Conservation (phyloP, 441 rosid species). For the Kokia cookei region DNA sequence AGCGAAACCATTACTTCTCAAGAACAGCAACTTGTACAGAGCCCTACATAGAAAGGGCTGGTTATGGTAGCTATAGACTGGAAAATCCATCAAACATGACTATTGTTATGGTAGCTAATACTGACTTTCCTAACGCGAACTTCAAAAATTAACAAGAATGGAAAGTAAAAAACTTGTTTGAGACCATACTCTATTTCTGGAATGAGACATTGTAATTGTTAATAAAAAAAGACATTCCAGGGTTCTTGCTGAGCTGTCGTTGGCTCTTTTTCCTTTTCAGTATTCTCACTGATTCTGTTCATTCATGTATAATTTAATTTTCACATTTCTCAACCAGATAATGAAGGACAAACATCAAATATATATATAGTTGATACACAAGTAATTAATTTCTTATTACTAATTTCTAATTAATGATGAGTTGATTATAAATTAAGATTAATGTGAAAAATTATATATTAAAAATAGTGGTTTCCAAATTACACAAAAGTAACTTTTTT, state of each 20-base stretch:
- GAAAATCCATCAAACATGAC: not conserved
- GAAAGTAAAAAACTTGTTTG: not conserved
- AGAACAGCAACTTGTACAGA: not conserved
- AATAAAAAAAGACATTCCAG: not conserved
- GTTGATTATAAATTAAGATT: too few relatives aligned
- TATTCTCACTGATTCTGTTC: not conserved
- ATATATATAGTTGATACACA: too few relatives aligned
- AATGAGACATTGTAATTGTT: not conserved
- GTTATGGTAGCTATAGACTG: not conserved
- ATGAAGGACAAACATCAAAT: not conserved
- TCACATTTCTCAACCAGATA: not conserved
- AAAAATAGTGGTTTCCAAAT: too few relatives aligned
- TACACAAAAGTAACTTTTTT: too few relatives aligned
- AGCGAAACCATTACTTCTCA: not conserved
- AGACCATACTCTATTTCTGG: not conserved
- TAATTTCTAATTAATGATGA: too few relatives aligned
- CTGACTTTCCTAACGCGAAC: not conserved
- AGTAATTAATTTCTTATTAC: too few relatives aligned
- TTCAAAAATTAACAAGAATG: not conserved
- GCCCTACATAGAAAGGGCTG: not conserved
- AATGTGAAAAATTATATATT: too few relatives aligned
- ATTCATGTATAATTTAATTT: not conserved
- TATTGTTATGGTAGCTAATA: not conserved
- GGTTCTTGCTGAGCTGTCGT: not conserved
- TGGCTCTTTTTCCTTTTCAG: not conserved